phyloP scores from a whole-genome alignment of 441 rosid species.

The Adansonia madagascariensis region DNA sequence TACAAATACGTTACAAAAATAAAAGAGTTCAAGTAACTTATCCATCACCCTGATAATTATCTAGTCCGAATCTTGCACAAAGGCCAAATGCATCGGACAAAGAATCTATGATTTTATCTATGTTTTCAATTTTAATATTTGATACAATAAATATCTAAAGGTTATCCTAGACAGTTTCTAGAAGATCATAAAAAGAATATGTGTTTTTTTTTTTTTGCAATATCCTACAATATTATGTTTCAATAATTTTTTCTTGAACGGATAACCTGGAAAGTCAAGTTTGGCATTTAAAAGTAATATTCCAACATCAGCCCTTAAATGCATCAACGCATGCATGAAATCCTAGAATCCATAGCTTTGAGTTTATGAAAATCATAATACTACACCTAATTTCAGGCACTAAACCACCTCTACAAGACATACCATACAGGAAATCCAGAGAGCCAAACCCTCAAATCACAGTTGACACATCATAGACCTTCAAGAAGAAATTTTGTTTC shows the following conservation, averaged over 20 bases:
- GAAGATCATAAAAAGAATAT: not conserved
- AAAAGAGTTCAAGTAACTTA: not conserved
- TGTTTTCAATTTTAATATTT: not conserved
- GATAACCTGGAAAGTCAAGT: not conserved
- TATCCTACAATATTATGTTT: not conserved
- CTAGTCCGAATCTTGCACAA: not conserved
- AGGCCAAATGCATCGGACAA: not conserved
- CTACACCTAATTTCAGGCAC: not conserved
- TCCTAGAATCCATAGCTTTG: not conserved
- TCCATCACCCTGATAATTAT: not conserved
- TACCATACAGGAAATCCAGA: not conserved
- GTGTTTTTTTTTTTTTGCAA: not conserved
- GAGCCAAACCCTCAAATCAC: not conserved
- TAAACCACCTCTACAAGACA: constrained; percentile 14
- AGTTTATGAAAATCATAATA: constrained; percentile 6
- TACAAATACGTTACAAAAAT: not conserved
- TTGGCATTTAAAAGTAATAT: not conserved
- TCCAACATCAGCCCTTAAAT: not conserved
- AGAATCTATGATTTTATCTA: too few species aligned
- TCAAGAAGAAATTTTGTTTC: not conserved
- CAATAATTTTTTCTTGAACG: not conserved
- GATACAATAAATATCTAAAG: not conserved
- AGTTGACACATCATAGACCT: constrained; percentile 2
- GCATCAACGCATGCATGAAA: not conserved
- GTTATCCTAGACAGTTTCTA: not conserved